Base-by-base conservation (phyloP, 148 eudicot genomes). In the Spergularia marina region DNA sequence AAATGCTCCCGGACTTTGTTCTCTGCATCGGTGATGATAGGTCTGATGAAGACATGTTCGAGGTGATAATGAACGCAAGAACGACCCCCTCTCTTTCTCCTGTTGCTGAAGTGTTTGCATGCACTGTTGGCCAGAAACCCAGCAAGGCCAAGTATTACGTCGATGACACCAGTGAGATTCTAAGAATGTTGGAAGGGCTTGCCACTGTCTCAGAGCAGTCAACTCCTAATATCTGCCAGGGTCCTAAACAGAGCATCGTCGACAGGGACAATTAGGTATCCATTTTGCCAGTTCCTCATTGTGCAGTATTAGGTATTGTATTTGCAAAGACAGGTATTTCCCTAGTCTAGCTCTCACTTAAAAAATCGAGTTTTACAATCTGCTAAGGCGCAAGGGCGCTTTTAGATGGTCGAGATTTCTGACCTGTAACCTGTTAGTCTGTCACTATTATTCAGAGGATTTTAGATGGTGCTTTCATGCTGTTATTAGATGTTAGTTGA, bases 41-140 rank as follows among this genome's bases (percentile, higher is more conserved):
- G 69, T 91, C 96, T 13, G 96, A 91, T 5, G 96, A 91, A 73
- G 96, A 91, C 82, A 91, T 91, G 96, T 91, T 91, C 75, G 96
- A 87, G 80, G 91, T 89, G 71, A 86, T 91, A 71, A 81, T 75
- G 82, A 87, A 73, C 21, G 96, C 96, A 21, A 81, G 51, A 77
- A 82, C 84, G 0, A 84, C 83, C 14, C 84, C 84, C 6, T 82
- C 88, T 18, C 85, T 91, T 41, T 87, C 96, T 7, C 91, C 92
- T 0, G 89, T 86, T 23, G 93, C 91, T 5, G 90, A 89, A 68
- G 87, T 91, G 7, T 91, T 91, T 62, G 88, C 92, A 7, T 91
- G 96, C 84, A 89, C 96, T 0, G 91, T 91, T 21, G 96, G 96
- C 21, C 92, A 87, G 74, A 91, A 91, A 55, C 96, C 96, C 0